Conservation (phyloP, 2,329 filamentous ascomycete species). For the Botrytis pseudocinerea region DNA sequence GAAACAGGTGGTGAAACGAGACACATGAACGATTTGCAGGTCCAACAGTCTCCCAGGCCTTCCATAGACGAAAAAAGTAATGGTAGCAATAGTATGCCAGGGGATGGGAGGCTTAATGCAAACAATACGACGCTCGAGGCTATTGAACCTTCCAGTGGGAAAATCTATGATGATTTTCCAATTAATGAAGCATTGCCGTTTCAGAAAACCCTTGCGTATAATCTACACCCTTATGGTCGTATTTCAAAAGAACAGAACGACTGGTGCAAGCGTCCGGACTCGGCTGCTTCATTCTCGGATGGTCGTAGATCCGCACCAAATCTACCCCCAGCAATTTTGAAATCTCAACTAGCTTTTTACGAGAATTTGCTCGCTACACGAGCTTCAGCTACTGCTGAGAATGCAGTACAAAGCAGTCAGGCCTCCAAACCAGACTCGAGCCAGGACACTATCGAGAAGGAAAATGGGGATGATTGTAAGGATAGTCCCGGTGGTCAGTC, state of each 20-base stretch:
- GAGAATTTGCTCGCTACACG: background rate
- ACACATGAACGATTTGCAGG: background rate
- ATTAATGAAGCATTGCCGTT: conserved; percentile 28
- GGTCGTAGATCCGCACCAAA: conserved; percentile 40
- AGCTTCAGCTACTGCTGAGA: background rate
- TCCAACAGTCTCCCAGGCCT: background rate
- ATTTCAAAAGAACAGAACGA: conserved; percentile 52
- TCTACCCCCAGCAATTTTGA: conserved; percentile 41
- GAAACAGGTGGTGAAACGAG: background rate
- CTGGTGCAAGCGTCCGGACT: conserved; percentile 49
- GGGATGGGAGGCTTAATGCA: background rate
- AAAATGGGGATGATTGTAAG: background rate
- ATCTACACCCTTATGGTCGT: conserved; percentile 46
- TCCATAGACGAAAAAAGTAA: background rate
- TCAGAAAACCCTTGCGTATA: conserved; percentile 32
- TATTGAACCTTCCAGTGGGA: background rate
- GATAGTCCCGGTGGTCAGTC: background rate
- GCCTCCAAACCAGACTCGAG: background rate
- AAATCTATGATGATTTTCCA: background rate
- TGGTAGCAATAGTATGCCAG: background rate
- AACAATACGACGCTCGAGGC: background rate
- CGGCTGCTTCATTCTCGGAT: conserved; percentile 39
- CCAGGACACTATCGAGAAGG: background rate
- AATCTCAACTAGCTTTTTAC: conserved; percentile 29
- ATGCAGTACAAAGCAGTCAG: background rate